Base-by-base conservation (phyloP, 352 stramenopile species). In the Globisporangium lucens region DNA sequence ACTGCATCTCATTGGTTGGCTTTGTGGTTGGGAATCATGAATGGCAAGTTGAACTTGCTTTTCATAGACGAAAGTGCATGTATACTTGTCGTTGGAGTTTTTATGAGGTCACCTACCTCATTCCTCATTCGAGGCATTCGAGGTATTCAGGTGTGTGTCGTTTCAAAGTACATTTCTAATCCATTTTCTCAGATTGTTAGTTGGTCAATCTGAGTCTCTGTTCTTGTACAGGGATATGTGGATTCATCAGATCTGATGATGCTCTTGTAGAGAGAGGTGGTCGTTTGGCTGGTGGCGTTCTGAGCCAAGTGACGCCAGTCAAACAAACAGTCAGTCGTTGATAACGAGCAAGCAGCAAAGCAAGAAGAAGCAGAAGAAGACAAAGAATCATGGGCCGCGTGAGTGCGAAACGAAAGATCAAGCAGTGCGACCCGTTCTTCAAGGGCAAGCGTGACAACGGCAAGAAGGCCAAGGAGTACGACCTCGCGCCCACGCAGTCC, bases 341-440 rank as follows among this genome's bases (percentile, higher is more conserved):
- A 49, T 3, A 38, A 38, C 52, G 15, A 22, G 49, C 53, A 43
- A 43, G 36, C 36, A 43, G 15, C 36, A 7, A 41, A 46, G 7
- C 35, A 57, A 36, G 24, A 17, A 24, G 4, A 53, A 33, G 12
- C 24, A 29, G 27, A 36, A 7, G 1, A 27, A 15, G 56, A 22
- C 33, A 1, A 17, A 30, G 38, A n/a, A 41, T 2, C 58, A 93
- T 93, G 87, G 87, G 85, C 1, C 83, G 85, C 35, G 76, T 95
- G 52, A 75, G 70, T 41, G 75, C 75, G 52, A 95, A 95, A 78
- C 83, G 85, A 69, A 95, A 95, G 78, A 74, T 95, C 56, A 95
- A 95, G 80, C 75, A 89, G 66, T 91, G 83, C 76, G 87, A 95
- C 63, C 87, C 87, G 68, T 93, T 93, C 78, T 95, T 93, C 71